Base-by-base conservation (phyloP, 2,329 filamentous ascomycete genomes). In the Pseudogymnoascus destructans region DNA sequence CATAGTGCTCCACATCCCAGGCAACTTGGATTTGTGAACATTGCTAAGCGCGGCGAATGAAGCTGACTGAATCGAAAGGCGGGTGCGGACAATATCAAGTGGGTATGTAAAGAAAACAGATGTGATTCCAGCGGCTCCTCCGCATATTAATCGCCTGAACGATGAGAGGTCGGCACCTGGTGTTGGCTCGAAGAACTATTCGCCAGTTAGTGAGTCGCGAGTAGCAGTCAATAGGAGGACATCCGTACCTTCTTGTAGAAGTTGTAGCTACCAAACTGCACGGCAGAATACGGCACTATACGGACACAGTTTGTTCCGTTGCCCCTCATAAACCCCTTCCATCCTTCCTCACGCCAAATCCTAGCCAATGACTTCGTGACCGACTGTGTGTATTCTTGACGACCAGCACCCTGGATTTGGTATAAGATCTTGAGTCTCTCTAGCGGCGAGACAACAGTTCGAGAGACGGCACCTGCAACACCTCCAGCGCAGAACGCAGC, bases 281-380 rank as follows among this genome's bases (percentile, higher is more conserved):
- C 93, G 9, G 93, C 93, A 55, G 92, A 97, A 72, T 98, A 98
- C 3, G 93, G 93, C 57, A 98, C 89, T 64, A 98, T 98, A 62
- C 93, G 88, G 67, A 98, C 89, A 77, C 93, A 98, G 72, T 98
- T 98, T 61, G 91, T 96, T 63, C 93, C 93, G 70, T 98, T 98
- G 57, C 93, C 93, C 64, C 90, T 84, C 91, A 98, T 95, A 73
- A 97, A 95, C 0, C 93, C 93, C 71, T 84, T 84, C 89, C 91
- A 97, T 58, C 93, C 93, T 73, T 98, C 93, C 70, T 98, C 93
- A 66, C 78, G 84, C 85, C 92, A 95, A 86, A 98, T 98, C 73
- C 98, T 98, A 40, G 75, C 80, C 63, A 98, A 76, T 3, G 89
- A 93, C 73, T 95, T 89, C 65, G 84, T 82, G 59, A 97, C 89